Base-by-base conservation (phyloP, 768 basidiomycete species). In the Daedaleopsis sinensis region DNA sequence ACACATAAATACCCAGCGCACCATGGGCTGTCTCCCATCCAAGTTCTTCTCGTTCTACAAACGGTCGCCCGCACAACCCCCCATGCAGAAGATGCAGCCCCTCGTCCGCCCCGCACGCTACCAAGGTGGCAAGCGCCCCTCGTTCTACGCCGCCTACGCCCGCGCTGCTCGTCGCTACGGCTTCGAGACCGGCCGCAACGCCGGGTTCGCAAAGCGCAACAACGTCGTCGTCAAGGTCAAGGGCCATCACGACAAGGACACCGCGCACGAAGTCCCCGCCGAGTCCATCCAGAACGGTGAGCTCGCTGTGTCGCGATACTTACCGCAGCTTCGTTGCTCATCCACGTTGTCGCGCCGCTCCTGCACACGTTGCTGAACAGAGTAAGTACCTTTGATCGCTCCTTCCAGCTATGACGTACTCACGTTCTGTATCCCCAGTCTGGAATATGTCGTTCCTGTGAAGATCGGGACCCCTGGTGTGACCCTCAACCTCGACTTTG, bases 401-500 rank as follows among this genome's bases (percentile, higher is more conserved):
- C 43, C 24, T n/a, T 38, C 16, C 27, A n/a, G 18, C 32, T 21
- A 55, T 44, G 55, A 48, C 52, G 52, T 53, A 7, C 36, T 11
- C 53, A 56, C 47, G 48, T 52, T 3, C 27, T 32, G 27, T 43
- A 55, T 55, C 21, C 16, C 44, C 24, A 76, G 76, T 60, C 67
- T 71, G 38, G 77, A 78, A 64, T 78, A 77, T 54, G 73, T 77
- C 43, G 77, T 78, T 19, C 70, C 72, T 5, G 77, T 78, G 38
- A 74, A 68, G 58, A 73, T 77, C 27, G 77, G 77, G 54, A 77
- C 76, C 21, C 77, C 77, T 2, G 75, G 73, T 32, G 73, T 77
- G 36, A 75, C 74, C 5, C 65, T 77, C 43, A 72, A 77, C 58
- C 73, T 73, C 46, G 72, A 73, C 63, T 71, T 71, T 50, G 72